These are phyloP conservation scores for Ploettnerulaceae sp. DNA, from an alignment of 2,329 filamentous ascomycete species.

Conservation along the genomic window DNA sequence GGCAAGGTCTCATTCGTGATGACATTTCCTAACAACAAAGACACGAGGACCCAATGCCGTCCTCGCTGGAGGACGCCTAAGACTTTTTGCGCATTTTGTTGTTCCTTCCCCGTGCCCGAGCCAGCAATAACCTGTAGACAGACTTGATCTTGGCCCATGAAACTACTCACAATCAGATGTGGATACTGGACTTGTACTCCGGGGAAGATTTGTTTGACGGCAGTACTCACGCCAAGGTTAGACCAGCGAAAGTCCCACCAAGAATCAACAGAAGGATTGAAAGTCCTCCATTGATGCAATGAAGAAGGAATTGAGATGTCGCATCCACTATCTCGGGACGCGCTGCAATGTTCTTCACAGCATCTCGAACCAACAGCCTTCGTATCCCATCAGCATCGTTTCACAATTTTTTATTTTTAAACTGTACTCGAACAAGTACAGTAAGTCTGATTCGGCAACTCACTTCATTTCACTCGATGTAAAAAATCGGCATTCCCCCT, in stretches of 20 bases:
- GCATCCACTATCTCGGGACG: slow-evolving; percentile 6
- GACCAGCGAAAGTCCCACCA: slow-evolving; percentile 85
- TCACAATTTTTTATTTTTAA: no score
- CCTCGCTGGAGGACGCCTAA: slow-evolving; percentile 73
- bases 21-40: slow-evolving; percentile 85
- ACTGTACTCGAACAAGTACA: background rate
- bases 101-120: slow-evolving; percentile 74
- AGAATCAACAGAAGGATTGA: slow-evolving; percentile 43
- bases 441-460: background rate
- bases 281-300: slow-evolving; percentile 15
- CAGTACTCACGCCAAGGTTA: slow-evolving; percentile 72
- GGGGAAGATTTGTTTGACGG: no score
- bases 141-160: slow-evolving; percentile 71
- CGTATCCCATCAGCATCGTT: background rate
- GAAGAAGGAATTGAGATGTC: slow-evolving; percentile 8
- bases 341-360: slow-evolving; percentile 6
- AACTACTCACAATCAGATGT: slow-evolving; percentile 17
- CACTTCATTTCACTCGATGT: slow-evolving; percentile 11
- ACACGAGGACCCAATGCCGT: slow-evolving; percentile 96
- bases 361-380: slow-evolving; percentile 11
- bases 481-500: slow-evolving; percentile 1
- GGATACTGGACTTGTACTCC: background rate
- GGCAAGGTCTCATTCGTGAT: slow-evolving; percentile 95
- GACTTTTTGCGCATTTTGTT: slow-evolving; percentile 75
- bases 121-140: slow-evolving; percentile 88